A percentile compares a stretch with the other conserved stretches of the same genome.
Conservation (phyloP, 768 basidiomycete genomes). For the Boletus fagicola region DNA sequence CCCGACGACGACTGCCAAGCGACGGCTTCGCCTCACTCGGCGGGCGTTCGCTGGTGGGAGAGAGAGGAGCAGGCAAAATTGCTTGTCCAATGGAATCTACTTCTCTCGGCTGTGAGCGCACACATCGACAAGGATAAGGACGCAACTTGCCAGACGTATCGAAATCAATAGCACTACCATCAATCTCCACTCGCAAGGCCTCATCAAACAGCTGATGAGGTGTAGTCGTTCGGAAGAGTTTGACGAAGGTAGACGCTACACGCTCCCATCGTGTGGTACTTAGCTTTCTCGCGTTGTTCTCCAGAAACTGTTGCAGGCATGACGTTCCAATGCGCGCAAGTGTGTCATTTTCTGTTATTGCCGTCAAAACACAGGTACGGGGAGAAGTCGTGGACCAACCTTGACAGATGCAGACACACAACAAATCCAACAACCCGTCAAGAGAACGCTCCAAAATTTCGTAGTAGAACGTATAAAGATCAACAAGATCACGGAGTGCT, state of each 20-base stretch:
- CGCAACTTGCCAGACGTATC: constrained; percentile 42
- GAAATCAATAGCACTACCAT: constrained; percentile 52
- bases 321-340: constrained; percentile 97
- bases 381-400: constrained; percentile 47
- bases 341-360: constrained; percentile 85
- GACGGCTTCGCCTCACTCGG: constrained; percentile 51
- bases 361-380: constrained; percentile 4
- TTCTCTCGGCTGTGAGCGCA: constrained; percentile 6
- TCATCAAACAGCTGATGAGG: constrained; percentile 97
- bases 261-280: constrained; percentile 85
- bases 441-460: constrained; percentile 85
- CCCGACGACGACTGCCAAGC: constrained; percentile 68
- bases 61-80: constrained; percentile 86
- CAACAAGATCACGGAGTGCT: constrained; percentile 91
- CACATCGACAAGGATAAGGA: background rate
- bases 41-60: constrained; percentile 61
- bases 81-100: constrained; percentile 59
- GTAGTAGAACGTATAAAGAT: constrained; percentile 95
- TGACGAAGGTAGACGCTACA: constrained; percentile 88
- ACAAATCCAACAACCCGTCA: constrained; percentile 88
- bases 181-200: constrained; percentile 80
- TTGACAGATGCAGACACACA: constrained; percentile 98
- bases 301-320: constrained; percentile 92
- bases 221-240: constrained; percentile 95
- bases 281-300: constrained; percentile 88